Evolutionary conservation across 1,139 yeast species (phyloP), one percentile per base, ranked within the genome.

Genomic region (Yamadazyma atlantica): DNA sequence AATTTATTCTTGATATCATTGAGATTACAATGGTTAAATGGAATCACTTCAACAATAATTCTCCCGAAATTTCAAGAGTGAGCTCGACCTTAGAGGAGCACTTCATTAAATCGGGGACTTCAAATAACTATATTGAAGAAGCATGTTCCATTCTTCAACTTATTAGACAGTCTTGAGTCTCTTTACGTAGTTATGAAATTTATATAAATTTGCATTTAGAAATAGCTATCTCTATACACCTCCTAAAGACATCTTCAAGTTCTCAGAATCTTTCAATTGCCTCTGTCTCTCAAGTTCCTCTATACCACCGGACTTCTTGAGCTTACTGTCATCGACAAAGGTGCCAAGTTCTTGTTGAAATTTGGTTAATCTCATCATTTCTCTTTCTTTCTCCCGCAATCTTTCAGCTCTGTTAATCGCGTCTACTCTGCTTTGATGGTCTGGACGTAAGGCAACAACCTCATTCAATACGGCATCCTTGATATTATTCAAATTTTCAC

Each of bases 351-450:
- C 97, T 48, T 85, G 89, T 56, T 85, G 88, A 52, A 90, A 90
- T 41, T 82, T 83, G 45, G 80, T 82, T 29, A 68, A 54, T 34
- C 71, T 68, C 49, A 79, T 64, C 48, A 82, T 62, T 46, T 76
- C 82, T 42, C 78, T 73, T 54, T 88, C 95, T 48, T 75, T 80
- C 50, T 82, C 81, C 54, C 97, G 74, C 29, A 88, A 58, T 51
- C 80, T 80, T 53, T 90, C 97, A 0, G 97, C 96, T 40, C 80
- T 81, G 50, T 81, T 85, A 30, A 92, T 86, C 0, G 98, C 98
- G 49, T 85, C 95, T 1, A 88, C 69, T 35, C 98, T 72, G 34
- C 80, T 69, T 35, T 86, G 90, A 54, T 89, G 97, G 53, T 92
- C 81, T 1, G 97, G 97, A 36, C 69, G 75, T 37, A 92, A 61